Percentiles rank a stretch among this genome's conserved stretches.
These are phyloP conservation scores for Glebionis coronaria DNA, from an alignment of 129 eudicot species.

Conservation along the genomic window DNA sequence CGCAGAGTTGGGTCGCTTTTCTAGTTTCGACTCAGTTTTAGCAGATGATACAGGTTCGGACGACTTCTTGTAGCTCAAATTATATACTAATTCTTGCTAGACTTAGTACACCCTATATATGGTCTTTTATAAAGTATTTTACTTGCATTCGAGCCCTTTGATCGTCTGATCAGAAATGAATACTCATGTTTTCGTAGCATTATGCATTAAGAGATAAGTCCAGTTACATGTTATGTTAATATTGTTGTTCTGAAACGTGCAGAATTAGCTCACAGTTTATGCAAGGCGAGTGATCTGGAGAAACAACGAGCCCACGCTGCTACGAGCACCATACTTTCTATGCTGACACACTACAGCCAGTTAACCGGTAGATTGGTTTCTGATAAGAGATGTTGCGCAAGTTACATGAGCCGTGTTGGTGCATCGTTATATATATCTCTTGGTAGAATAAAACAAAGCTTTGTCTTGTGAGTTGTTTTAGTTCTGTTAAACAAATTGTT, in stretches of 20 bases:
- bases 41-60: slow-evolving; percentile 56
- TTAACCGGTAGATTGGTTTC: slow-evolving; percentile 67
- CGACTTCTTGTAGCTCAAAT: neutral
- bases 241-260: slow-evolving; percentile 10
- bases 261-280: slow-evolving; percentile 47
- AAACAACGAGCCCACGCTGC: slow-evolving; percentile 54
- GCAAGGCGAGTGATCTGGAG: slow-evolving; percentile 79
- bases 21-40: slow-evolving; percentile 40
- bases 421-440: slow-evolving; percentile 76
- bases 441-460: slow-evolving; percentile 98
- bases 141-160: neutral
- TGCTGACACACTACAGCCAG: slow-evolving; percentile 78
- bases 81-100: neutral
- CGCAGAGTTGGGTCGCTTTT: slow-evolving; percentile 37
- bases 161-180: neutral
- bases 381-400: slow-evolving; percentile 48
- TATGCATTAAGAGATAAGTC: no score
- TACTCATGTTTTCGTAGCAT: neutral
- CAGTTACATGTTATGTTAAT: neutral
- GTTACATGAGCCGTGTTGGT: slow-evolving; percentile 46
- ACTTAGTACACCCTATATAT: no score
- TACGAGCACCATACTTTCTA: slow-evolving; percentile 58
- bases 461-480: slow-evolving; percentile 89
- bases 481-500: slow-evolving; percentile 15
- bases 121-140: neutral